phyloP scores from a whole-genome alignment of 768 basidiomycete species.

The Serendipita sp. region DNA sequence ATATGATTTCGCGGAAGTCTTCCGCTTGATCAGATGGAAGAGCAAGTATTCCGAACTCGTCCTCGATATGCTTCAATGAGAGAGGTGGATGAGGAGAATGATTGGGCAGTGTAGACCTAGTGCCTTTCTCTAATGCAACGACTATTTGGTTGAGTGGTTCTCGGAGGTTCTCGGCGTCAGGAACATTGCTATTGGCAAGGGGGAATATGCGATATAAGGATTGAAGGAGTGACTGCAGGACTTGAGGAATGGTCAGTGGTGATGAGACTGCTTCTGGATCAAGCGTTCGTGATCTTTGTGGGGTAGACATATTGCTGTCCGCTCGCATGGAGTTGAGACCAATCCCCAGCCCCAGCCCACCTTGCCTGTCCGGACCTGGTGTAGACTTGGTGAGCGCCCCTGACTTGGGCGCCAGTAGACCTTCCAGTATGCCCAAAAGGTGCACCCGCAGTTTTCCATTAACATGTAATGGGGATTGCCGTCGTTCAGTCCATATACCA shows the following conservation, averaged over 20 bases:
- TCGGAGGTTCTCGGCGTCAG: background rate
- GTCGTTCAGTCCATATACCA: conserved; percentile 24
- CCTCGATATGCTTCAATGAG: background rate
- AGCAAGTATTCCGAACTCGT: background rate
- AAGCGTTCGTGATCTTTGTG: background rate
- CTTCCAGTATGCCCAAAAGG: background rate
- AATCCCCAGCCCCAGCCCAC: conserved; percentile 27
- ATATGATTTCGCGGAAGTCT: background rate
- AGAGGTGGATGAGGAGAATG: background rate
- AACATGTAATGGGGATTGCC: conserved; percentile 14
- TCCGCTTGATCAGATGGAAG: too few species aligned
- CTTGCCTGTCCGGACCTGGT: conserved; percentile 19
- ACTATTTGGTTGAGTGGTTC: background rate
- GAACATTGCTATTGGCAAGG: background rate
- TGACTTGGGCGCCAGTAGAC: conserved; percentile 11
- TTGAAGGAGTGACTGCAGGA: background rate
- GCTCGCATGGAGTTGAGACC: conserved; percentile 28
- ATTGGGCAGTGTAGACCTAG: background rate
- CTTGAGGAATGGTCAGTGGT: background rate
- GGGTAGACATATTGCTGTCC: background rate
- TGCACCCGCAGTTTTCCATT: conserved; percentile 32
- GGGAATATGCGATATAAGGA: background rate
- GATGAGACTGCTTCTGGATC: background rate
- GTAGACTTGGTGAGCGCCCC: too few species aligned
- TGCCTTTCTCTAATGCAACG: background rate